Conservation (phyloP, 306 rosid genomes). For the Coriaria nepalensis region DNA sequence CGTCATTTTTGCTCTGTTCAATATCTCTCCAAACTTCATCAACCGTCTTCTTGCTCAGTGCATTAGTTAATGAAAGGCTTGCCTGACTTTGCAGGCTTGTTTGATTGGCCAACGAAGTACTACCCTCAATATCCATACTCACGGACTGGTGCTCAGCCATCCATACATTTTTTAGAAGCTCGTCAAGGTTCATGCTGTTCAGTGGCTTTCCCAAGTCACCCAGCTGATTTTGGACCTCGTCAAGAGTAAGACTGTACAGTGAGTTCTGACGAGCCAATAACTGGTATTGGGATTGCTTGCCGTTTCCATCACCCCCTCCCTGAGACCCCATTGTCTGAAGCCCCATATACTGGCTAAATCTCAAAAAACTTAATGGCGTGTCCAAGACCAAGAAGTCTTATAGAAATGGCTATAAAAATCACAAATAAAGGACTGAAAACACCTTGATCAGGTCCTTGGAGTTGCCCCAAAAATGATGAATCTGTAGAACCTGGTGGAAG, state of each 20-base stretch:
- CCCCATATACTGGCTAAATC: slow-evolving; percentile 32
- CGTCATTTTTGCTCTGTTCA: slow-evolving; percentile 44
- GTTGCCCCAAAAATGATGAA: no score
- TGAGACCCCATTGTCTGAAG: slow-evolving; percentile 75
- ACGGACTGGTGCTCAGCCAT: slow-evolving; percentile 59
- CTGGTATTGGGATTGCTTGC: slow-evolving; percentile 52
- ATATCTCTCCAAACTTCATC: slow-evolving; percentile 97
- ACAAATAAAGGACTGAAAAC: not conserved
- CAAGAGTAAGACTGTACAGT: slow-evolving; percentile 72
- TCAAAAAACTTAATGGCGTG: slow-evolving; percentile 16
- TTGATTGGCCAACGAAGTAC: slow-evolving; percentile 30
- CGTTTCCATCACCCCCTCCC: slow-evolving; percentile 49
- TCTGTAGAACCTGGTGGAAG: no score
- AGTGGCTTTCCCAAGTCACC: slow-evolving; percentile 89
- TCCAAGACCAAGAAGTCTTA: slow-evolving; percentile 8
- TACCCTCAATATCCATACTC: slow-evolving; percentile 33
- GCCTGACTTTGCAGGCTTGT: slow-evolving; percentile 50
- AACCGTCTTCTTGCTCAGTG: slow-evolving; percentile 78
- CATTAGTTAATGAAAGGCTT: slow-evolving; percentile 51
- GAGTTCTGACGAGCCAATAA: slow-evolving; percentile 59
- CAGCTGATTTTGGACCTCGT: slow-evolving; percentile 86
- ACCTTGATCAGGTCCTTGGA: no score
- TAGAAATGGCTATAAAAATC: slow-evolving; percentile 4
- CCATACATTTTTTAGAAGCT: slow-evolving; percentile 87
- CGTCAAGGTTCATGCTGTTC: slow-evolving; percentile 90